Evolutionary conservation across 331 rosid species (phyloP).

Genomic region (Malus hybrid): DNA sequence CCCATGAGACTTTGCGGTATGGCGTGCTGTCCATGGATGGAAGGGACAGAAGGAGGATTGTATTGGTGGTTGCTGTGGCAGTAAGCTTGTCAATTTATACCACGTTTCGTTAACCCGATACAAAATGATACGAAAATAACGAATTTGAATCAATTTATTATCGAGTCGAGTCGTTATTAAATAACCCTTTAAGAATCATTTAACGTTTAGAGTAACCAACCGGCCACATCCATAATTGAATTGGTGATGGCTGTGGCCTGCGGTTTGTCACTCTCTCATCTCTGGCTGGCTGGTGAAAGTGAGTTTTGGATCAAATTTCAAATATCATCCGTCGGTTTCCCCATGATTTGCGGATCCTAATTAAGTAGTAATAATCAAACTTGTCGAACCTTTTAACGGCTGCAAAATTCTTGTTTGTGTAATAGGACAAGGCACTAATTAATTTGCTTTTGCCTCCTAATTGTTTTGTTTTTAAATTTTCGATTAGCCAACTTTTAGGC

Average conservation of each 20-base stretch:
- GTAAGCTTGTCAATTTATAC: too few relatives aligned
- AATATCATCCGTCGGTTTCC: not conserved
- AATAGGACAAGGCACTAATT: not conserved
- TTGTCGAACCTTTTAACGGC: not conserved
- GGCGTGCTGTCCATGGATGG: not conserved
- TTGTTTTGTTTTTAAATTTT: not conserved
- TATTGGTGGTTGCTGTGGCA: not conserved
- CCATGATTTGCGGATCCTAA: slow-evolving; percentile 30
- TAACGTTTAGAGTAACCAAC: too few relatives aligned
- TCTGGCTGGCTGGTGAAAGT: not conserved
- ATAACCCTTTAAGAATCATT: too few relatives aligned
- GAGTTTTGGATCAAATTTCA: slow-evolving; percentile 6
- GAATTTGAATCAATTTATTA: fast-evolving
- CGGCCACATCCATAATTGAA: too few relatives aligned
- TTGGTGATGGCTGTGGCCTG: too few relatives aligned
- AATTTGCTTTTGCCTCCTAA: not conserved
- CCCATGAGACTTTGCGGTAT: not conserved
- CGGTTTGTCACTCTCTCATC: too few relatives aligned
- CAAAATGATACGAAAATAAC: too few relatives aligned
- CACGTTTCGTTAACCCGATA: too few relatives aligned
- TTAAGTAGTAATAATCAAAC: not conserved
- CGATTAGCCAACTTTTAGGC: not conserved
- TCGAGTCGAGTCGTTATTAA: too few relatives aligned
- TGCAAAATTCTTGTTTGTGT: not conserved
- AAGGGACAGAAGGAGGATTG: not conserved